Conservation (phyloP, 805 yeast genomes). For the Metschnikowia corniflorae region DNA sequence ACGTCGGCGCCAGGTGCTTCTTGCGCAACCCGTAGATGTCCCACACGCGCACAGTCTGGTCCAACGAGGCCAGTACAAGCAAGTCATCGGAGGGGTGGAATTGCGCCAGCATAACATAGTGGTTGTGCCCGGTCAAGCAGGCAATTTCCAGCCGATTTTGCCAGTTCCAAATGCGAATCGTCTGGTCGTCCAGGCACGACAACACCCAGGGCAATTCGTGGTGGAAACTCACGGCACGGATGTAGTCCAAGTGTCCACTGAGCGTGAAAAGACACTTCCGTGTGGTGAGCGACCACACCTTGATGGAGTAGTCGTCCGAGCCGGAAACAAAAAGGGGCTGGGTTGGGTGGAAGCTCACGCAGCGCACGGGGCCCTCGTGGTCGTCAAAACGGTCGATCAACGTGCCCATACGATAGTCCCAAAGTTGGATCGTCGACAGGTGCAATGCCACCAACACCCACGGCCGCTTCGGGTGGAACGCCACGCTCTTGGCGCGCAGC, state of each 20-base stretch:
- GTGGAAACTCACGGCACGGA: constrained; percentile 92
- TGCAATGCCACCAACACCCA: constrained; percentile 95
- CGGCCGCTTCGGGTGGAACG: constrained; percentile 93
- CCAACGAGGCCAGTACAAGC: constrained; percentile 92
- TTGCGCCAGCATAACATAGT: constrained; percentile 96
- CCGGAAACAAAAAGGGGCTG: constrained; percentile 97
- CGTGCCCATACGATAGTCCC: constrained; percentile 99
- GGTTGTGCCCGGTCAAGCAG: constrained; percentile 95
- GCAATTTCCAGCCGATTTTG: constrained; percentile 97
- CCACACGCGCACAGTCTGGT: constrained; percentile 99
- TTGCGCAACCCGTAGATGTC: constrained; percentile 93
- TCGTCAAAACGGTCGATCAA: constrained; percentile 94
- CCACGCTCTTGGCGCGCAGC: constrained; percentile 95
- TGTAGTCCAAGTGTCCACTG: constrained; percentile 91
- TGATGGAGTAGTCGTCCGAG: constrained; percentile 93
- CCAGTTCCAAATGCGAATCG: constrained; percentile 99
- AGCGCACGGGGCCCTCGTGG: constrained; percentile 97
- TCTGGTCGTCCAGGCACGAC: constrained; percentile 95
- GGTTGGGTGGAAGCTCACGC: constrained; percentile 94
- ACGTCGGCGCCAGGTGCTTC: constrained; percentile 81
- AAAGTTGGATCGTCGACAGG: constrained; percentile 96
- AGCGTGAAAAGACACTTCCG: constrained; percentile 89
- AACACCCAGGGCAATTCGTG: constrained; percentile 96
- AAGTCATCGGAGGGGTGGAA: constrained; percentile 95
- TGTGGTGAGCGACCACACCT: constrained; percentile 93